A percentile compares a stretch with the other conserved stretches of the same genome.
Conservation (phyloP, 345 rosid species). For the Viola odorata region DNA sequence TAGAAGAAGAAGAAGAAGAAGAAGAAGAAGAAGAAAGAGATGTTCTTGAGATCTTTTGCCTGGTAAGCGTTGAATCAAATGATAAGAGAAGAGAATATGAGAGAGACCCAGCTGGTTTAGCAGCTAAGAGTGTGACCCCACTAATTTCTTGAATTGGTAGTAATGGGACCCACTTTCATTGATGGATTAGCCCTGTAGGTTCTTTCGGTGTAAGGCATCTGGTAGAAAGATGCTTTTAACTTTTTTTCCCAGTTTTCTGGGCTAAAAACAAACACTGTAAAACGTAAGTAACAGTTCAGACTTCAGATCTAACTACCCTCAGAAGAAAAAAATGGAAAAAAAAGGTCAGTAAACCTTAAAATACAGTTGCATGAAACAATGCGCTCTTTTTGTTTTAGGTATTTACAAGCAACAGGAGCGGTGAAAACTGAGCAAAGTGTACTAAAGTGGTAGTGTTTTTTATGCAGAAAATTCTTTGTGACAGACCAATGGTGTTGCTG, state of each 20-base stretch:
- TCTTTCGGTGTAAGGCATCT: slow-evolving; percentile 4
- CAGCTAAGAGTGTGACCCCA: slow-evolving; percentile 17
- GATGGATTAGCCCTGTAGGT: not conserved
- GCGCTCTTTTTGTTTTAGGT: not conserved
- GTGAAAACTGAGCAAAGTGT: not conserved
- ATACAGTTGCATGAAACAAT: not conserved
- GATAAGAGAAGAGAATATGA: slow-evolving; percentile 4
- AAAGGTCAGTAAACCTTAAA: not conserved
- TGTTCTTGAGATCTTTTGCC: slow-evolving; percentile 14
- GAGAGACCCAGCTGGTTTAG: slow-evolving; percentile 18
- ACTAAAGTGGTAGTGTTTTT: too few relatives aligned
- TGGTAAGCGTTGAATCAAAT: slow-evolving; percentile 3
- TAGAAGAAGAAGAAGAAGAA: not conserved
- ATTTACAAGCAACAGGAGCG: not conserved
- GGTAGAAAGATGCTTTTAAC: too few relatives aligned
- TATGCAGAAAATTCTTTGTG: too few relatives aligned
- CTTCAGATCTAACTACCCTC: too few relatives aligned
- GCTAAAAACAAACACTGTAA: too few relatives aligned
- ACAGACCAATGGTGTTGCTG: too few relatives aligned
- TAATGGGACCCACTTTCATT: slow-evolving; percentile 18
- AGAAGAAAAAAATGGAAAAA: not conserved
- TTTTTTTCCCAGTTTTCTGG: too few relatives aligned
- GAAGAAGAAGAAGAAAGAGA: not conserved
- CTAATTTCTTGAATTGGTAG: slow-evolving; percentile 1
- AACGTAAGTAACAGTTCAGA: too few relatives aligned